Base-by-base conservation (phyloP, 805 yeast genomes). In the Yueomyces sinensis region DNA sequence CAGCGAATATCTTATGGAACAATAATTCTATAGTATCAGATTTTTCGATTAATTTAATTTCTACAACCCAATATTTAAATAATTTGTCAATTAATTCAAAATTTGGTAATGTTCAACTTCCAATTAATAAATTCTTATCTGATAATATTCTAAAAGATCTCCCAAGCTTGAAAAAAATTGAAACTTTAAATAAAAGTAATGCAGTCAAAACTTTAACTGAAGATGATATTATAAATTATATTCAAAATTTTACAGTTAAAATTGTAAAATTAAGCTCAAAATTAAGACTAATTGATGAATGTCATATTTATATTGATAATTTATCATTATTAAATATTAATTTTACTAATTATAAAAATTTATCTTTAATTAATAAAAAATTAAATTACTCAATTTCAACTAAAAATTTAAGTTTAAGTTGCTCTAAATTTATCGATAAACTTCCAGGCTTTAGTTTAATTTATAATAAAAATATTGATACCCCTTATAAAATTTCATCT, bases 391-490 rank as follows among this genome's bases (percentile, higher is more conserved):
- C 46, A 34, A 25, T 51, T 9, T 39, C 37, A 19, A 41, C 45
- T 9, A 44, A 56, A 4, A 54, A 48, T 36, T 39, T 52, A 7
- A 46, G 50, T 2, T 39, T 56, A 2, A 50, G 52, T 23, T 20
- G 47, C 11, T 42, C 47, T 17, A 49, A 61, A 37, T 54, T 55
- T 34, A 43, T 41, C 29, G 43, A 47, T 11, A 50, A 55, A 5
- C 56, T 62, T 31, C 68, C 74, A 2, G 75, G 76, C 2, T 70
- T 54, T 41, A 71, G 69, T 29, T 43, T 70, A 11, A 38, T 54
- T 14, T 70, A 60, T 36, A 48, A 49, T 3, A 54, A 56, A 23
- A 48, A 52, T 4, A n/a, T n/a, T n/a, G 74, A 70, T 36, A 54
- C 49, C 15, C 75, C 76, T 2, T 45, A 60, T 18, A 65, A 62